Base-by-base conservation (phyloP, 805 yeast genomes). In the Schwanniomyces yamadae region DNA sequence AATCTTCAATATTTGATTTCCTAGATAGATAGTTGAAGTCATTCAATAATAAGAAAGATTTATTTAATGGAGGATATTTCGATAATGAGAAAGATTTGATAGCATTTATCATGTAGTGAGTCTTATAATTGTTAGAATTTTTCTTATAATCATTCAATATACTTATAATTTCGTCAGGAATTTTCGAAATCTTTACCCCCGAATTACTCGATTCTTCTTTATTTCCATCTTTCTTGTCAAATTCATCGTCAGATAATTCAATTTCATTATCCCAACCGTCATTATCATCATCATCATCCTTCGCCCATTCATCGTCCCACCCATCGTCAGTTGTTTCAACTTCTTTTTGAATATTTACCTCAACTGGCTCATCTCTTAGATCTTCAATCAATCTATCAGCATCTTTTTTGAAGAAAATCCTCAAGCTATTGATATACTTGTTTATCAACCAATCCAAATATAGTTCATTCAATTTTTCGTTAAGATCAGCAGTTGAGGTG, bases 41-140 rank as follows among this genome's bases (percentile, higher is more conserved):
- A 38, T 67, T 66, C 34, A 48, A 57, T 10, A 63, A 43, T n/a
- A 66, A 34, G 30, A 62, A 65, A 28, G 70, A 65, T 23, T 55
- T 40, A 2, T 55, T 41, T 3, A 56, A 37, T 1, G 54, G 34
- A 4, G 72, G 71, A 41, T 68, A 68, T 6, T 56, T 45, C 5
- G 56, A 40, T 10, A 58, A 42, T 6, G 67, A 50, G 27, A 68
- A 42, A 5, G 72, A 52, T 10, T 56, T 45, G 8, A 64, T 52
- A 4, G 67, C 41, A 3, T 57, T 52, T 6, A 62, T 31, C 13
- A 66, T 44, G 7, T 47, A 32, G 6, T 42, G 41, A 4, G 30
- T 19, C 16, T 55, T 53, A 6, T 41, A 48, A 6, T 44, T 47
- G 3, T 46, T 40, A 1, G 62, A 47, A 14, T 50, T 52, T 7